These are phyloP conservation scores for Akebia trifoliata DNA, from an alignment of 164 flowering plant species.

Conservation along the genomic window DNA sequence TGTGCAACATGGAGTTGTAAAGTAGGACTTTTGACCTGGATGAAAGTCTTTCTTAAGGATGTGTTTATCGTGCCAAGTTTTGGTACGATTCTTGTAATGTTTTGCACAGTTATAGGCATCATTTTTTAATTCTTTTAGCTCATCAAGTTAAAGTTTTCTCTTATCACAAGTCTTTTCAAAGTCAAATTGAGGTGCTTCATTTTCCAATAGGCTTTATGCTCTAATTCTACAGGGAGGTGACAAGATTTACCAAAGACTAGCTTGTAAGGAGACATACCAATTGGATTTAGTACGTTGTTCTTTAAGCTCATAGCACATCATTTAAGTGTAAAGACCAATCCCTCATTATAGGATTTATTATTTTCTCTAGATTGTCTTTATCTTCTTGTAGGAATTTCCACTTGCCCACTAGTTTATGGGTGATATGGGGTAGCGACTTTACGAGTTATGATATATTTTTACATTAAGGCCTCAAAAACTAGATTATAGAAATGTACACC, in stretches of 20 bases:
- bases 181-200: not conserved
- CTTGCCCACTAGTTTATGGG: not conserved
- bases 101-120: not conserved
- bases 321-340: not conserved
- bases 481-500: not conserved
- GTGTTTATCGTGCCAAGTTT: not conserved
- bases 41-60: not conserved
- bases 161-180: not conserved
- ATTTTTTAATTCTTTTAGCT: not conserved
- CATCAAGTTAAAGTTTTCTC: not conserved
- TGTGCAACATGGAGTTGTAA: not conserved
- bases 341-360: not conserved
- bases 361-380: not conserved
- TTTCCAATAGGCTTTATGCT: not conserved
- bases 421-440: not conserved
- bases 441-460: not conserved
- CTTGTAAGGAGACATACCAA: not conserved
- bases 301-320: not conserved
- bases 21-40: not conserved
- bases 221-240: not conserved
- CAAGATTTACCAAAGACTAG: not conserved
- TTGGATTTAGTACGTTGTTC: not conserved
- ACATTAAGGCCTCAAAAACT: not conserved
- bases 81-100: not conserved
- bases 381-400: not conserved